phyloP scores from a whole-genome alignment of 441 rosid genomes.

The Adansonia madagascariensis region DNA sequence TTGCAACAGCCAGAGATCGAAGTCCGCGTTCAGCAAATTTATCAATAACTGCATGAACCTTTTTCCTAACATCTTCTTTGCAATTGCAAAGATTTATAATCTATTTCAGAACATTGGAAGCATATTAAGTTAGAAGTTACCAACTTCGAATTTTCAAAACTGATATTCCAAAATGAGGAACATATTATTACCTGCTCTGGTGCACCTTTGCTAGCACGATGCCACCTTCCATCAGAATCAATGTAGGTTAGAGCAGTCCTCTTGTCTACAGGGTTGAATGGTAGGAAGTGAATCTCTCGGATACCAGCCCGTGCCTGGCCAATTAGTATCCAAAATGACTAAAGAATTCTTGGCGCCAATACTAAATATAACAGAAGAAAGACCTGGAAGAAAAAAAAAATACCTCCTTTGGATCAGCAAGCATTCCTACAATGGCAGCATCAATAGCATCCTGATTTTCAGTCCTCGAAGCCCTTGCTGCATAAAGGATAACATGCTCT shows the following conservation, averaged over 20 bases:
- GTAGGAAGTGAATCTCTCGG: slow-evolving; percentile 76
- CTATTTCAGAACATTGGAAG: slow-evolving; percentile 35
- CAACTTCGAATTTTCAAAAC: neutral
- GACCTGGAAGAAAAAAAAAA: neutral
- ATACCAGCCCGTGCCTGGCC: slow-evolving; percentile 76
- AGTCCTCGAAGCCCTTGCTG: slow-evolving; percentile 90
- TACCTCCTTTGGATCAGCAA: slow-evolving; percentile 94
- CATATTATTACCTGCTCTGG: slow-evolving; percentile 72
- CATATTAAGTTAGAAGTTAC: neutral
- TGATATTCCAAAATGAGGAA: neutral
- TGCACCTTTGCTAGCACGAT: slow-evolving; percentile 90
- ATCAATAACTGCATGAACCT: slow-evolving; percentile 70
- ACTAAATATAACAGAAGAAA: neutral
- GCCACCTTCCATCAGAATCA: slow-evolving; percentile 79
- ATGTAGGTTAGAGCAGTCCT: slow-evolving; percentile 87
- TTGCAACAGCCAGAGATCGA: slow-evolving; percentile 82
- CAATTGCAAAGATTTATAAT: slow-evolving; percentile 67
- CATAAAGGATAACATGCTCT: slow-evolving; percentile 77
- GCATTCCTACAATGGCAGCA: slow-evolving; percentile 97
- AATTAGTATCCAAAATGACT: slow-evolving; percentile 15
- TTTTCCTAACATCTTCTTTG: slow-evolving; percentile 71
- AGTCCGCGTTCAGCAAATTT: slow-evolving; percentile 93
- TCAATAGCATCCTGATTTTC: slow-evolving; percentile 99
- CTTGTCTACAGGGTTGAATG: slow-evolving; percentile 88
- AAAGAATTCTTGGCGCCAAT: slow-evolving; percentile 6